Percentiles rank a stretch among this genome's conserved stretches.
Conservation (phyloP, 2,329 filamentous ascomycete genomes). For the Diaporthe citri region DNA sequence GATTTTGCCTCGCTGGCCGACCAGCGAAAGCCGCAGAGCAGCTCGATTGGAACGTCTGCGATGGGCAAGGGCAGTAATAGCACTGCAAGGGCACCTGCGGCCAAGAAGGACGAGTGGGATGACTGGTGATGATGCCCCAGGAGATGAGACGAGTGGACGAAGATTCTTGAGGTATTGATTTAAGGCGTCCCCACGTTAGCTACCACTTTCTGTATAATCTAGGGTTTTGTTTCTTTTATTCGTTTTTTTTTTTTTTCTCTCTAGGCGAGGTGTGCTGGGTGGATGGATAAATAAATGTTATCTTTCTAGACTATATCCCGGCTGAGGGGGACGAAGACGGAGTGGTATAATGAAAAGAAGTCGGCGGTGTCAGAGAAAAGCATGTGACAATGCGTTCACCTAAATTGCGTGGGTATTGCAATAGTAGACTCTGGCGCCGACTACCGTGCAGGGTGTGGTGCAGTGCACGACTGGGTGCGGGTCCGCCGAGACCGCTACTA, state of each 20-base stretch:
- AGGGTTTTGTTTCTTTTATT: not conserved
- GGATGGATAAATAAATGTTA: constrained; percentile 27
- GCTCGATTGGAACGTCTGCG: constrained; percentile 69
- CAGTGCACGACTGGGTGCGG: constrained; percentile 9
- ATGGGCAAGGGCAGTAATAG: constrained; percentile 66
- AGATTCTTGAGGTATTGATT: not conserved
- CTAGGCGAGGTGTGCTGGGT: not conserved
- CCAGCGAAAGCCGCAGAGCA: constrained; percentile 58
- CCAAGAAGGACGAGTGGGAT: constrained; percentile 72
- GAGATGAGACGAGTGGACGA: not conserved
- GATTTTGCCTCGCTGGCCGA: constrained; percentile 82
- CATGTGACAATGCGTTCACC: constrained; percentile 28
- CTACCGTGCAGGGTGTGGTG: constrained; percentile 10
- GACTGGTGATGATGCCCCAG: constrained; percentile 63
- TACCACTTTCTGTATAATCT: constrained; percentile 29
- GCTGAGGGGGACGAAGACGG: not conserved
- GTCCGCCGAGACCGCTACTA: constrained; percentile 46
- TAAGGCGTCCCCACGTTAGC: not conserved
- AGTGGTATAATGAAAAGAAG: not conserved
- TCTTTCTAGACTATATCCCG: not conserved
- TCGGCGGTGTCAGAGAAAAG: not conserved
- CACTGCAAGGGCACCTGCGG: constrained; percentile 46
- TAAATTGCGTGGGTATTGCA: not conserved
- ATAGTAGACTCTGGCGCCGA: not conserved
- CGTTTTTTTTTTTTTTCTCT: not conserved